phyloP scores from a whole-genome alignment of 75 land plant species.

The Picea glauca region DNA sequence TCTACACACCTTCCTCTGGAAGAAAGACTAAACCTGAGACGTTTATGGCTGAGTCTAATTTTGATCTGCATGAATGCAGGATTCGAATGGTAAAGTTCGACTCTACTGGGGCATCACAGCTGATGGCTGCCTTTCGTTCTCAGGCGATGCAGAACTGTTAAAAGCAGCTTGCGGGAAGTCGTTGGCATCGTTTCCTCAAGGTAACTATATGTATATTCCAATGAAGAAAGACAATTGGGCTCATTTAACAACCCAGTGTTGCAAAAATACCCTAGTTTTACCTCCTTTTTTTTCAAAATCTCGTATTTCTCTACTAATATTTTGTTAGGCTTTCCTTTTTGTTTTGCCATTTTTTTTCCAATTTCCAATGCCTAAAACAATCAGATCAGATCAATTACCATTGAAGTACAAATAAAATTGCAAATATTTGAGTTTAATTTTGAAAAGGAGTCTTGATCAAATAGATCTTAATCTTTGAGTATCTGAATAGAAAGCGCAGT shows the following conservation, averaged over 20 bases:
- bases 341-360: no score
- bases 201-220: background rate
- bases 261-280: background rate
- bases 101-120: constrained; percentile 52
- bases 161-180: constrained; percentile 50
- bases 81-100: constrained; percentile 40
- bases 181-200: constrained; percentile 44
- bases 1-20: background rate
- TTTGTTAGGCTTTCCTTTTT: background rate
- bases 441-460: background rate
- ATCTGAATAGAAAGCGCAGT: background rate
- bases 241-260: background rate
- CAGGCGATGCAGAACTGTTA: constrained; percentile 36
- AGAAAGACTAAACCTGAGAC: no score
- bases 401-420: background rate
- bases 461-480: background rate
- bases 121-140: constrained; percentile 46
- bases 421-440: background rate
- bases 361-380: no score
- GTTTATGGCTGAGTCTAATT: background rate
- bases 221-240: background rate
- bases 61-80: constrained; percentile 22
- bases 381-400: background rate
- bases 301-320: background rate
- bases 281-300: background rate